Evolutionary conservation across 768 basidiomycete species (phyloP), one percentile per base, ranked within the genome.

Genomic region (Guyanaporus albipodus): DNA sequence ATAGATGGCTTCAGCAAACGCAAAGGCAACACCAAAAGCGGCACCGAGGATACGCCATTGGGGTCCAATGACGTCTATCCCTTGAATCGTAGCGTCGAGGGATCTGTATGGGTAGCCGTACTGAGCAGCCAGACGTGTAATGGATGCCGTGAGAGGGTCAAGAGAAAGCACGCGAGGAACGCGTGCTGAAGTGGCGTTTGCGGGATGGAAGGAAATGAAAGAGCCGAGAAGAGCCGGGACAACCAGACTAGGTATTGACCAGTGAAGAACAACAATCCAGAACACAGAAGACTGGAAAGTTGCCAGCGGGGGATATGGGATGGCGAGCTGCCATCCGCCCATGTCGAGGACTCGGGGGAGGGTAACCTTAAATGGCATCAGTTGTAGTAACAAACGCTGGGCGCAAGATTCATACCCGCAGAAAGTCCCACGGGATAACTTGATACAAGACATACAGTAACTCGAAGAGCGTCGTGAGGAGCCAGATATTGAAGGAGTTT

Each of bases 1-100:
- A 17, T 70, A 69, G 42, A 87, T 76, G 0, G 79, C 80, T 61
- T 87, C 85, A 1, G 83, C 78, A 53, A 85, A 82, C 3, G 85
- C 79, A 56, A 85, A 84, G 0, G 81, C 81, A 10, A 82, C 72
- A 8, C 74, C 72, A 24, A 85, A 65, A 5, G 72, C 65, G 0
- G 85, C 80, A 36, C 64, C 71, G 45, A 83, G 66, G 1, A 83
- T 69, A 36, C 85, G 75, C 73, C 77, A 77, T 23, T 72, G 68
- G 29, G 67, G 62, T 6, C 81, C 82, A 7, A 87, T 61, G 4
- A 82, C 72, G 52, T 84, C 80, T 32, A 79, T 58, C 9, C 75
- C 73, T 17, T 67, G 57, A 14, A 56, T 52, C 11, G 56, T 55
- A 18, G 39, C 48, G 34, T 52, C 31, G 14, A 53, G 58, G 35